Base-by-base conservation (phyloP, 257 asterid genomes). In the Echites panduratus region DNA sequence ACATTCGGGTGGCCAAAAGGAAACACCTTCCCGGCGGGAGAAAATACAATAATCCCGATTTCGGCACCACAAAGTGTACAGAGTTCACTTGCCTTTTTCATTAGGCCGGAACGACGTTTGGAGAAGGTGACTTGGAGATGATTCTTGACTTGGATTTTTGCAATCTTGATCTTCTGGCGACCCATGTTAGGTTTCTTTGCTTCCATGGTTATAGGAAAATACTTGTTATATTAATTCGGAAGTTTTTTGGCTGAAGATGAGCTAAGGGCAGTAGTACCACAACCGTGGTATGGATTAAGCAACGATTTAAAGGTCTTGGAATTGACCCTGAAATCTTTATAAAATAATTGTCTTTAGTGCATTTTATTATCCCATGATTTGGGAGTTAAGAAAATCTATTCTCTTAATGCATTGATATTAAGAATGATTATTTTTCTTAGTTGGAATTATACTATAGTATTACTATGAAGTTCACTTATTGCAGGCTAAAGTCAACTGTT, bases 91-190 rank as follows among this genome's bases (percentile, higher is more conserved):
- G 97, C 96, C 45, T 92, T 92, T 35, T 92, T 89, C 85, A 85
- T 88, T 0, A 89, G 83, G 5, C 96, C 96, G 0, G 87, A 79
- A 5, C 93, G 84, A 0, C 96, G 89, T 41, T 89, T 92, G 10
- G 96, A 88, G 63, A 92, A 89, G 1, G 97, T 89, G 0, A 92
- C 97, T 38, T 85, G 93, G 0, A 89, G 79, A 76, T 89, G 96
- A 38, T 82, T 88, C 56, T 87, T 87, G 0, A 83, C 84, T 70
- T 89, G 86, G 4, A 92, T 92, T 78, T 89, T 92, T n/a, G 85
- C 85, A 22, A 89, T 88, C 61, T 92, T 88, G 76, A 89, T 90
- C 89, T 87, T 89, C 74, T 87, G 93, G 0, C 93, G 76, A 4
- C 97, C 97, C 85, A 88, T 73, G 75, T 87, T 89, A 0, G 90